Percentiles rank a stretch among this genome's conserved stretches.
Evolutionary conservation across 306 rosid genomes (phyloP).

Genomic region (Dryas alaskensis): DNA sequence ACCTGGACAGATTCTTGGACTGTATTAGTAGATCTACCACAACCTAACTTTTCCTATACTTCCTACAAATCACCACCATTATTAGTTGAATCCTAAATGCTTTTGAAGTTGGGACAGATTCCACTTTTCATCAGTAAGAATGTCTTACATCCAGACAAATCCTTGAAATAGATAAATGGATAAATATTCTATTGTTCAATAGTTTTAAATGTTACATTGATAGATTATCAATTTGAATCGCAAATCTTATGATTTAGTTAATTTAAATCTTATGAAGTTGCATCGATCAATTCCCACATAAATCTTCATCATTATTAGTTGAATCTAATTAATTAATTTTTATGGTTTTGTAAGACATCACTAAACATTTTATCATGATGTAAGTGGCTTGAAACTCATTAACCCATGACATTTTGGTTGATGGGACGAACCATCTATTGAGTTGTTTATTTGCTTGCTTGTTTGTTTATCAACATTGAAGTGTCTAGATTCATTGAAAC

Average conservation of each 20-base stretch:
- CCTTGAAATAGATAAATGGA: not conserved
- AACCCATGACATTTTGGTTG: too few relatives aligned
- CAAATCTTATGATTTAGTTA: too few relatives aligned
- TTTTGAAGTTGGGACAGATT: not conserved
- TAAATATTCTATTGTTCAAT: not conserved
- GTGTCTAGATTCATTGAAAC: slow-evolving; percentile 10
- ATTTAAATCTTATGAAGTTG: too few relatives aligned
- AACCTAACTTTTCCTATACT: not conserved
- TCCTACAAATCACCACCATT: not conserved
- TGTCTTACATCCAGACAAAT: not conserved
- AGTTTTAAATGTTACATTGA: not conserved
- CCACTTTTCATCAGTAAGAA: not conserved
- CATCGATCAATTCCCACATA: not conserved
- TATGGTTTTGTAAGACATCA: not conserved
- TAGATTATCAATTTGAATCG: not conserved
- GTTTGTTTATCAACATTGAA: not conserved
- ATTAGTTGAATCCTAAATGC: not conserved
- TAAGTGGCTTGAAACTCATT: not conserved
- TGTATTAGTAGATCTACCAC: not conserved
- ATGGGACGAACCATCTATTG: too few relatives aligned
- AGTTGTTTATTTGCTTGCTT: not conserved
- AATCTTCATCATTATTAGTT: not conserved
- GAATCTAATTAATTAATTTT: not conserved
- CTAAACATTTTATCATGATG: not conserved
- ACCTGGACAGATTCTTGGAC: slow-evolving; percentile 11